Percentiles rank a stretch among this genome's conserved stretches.
Evolutionary conservation across 331 rosid species (phyloP).

Genomic region (Telfairia occidentalis): DNA sequence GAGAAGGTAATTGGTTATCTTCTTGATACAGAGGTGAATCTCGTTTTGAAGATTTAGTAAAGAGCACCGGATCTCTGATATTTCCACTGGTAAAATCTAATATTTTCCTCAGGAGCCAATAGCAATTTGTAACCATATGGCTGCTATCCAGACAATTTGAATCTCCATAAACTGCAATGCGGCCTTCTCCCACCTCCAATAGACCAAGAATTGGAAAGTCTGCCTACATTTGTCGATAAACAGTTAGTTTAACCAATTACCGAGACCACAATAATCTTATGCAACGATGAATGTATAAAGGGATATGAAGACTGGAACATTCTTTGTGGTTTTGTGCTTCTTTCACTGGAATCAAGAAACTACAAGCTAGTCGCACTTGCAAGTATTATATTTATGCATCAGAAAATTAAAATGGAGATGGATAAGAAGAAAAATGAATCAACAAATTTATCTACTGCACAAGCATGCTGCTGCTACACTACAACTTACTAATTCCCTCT

Average conservation of each 20-base stretch:
- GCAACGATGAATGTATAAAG: background rate
- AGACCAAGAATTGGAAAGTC: conserved; percentile 93
- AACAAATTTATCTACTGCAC: too few species aligned
- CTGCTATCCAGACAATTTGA: conserved; percentile 95
- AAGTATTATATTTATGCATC: too few species aligned
- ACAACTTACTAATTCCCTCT: background rate
- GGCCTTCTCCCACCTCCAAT: conserved; percentile 48
- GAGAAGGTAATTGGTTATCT: conserved; percentile 72
- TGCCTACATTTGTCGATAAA: conserved; percentile 50
- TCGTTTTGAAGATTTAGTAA: conserved; percentile 53
- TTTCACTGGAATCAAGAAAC: background rate
- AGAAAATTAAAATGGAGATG: too few species aligned
- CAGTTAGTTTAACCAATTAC: background rate
- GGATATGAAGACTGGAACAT: background rate
- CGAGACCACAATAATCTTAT: background rate
- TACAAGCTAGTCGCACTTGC: too few species aligned
- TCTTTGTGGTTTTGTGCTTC: background rate
- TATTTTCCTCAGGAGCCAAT: conserved; percentile 65
- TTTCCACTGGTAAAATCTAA: conserved; percentile 69
- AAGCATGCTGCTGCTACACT: background rate
- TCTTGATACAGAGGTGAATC: conserved; percentile 42
- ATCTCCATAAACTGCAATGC: conserved; percentile 82
- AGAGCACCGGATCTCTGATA: conserved; percentile 63
- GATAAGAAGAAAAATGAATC: too few species aligned
- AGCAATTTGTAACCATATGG: conserved; percentile 93